phyloP scores from a whole-genome alignment of 2,329 filamentous ascomycete species.

The Epichloe uncinata region DNA sequence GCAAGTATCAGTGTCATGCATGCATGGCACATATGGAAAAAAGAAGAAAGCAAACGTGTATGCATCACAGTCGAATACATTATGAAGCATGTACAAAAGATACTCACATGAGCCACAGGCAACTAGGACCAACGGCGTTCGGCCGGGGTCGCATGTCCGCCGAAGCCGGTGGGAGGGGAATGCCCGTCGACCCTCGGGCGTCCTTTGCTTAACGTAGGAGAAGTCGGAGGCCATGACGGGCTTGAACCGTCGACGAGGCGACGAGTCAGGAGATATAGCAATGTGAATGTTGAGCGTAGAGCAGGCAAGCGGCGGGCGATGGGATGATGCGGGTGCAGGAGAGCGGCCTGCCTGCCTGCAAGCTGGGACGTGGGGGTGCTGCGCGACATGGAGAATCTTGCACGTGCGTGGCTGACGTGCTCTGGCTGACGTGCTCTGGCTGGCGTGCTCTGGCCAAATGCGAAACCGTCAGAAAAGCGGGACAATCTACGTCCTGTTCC shows the following conservation, averaged over 20 bases:
- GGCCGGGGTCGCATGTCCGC: slow-evolving; percentile 30
- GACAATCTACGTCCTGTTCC: no score
- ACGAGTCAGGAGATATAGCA: no score
- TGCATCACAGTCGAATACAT: background rate
- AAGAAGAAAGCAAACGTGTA: no score
- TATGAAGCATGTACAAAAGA: background rate
- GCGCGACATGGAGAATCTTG: no score
- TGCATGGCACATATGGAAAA: no score
- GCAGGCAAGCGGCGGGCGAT: background rate
- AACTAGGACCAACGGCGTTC: slow-evolving; percentile 5
- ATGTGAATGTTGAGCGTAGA: background rate
- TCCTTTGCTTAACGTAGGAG: slow-evolving; percentile 21
- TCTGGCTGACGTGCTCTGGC: no score
- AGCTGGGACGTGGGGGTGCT: background rate
- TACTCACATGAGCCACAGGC: slow-evolving; percentile 48
- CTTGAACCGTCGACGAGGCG: background rate
- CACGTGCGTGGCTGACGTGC: no score
- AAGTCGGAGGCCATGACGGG: slow-evolving; percentile 18
- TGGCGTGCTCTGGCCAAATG: no score
- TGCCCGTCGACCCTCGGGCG: slow-evolving; percentile 30
- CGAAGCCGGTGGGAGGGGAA: slow-evolving; percentile 50
- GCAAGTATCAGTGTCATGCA: background rate
- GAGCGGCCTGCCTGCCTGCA: background rate
- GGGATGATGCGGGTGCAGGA: no score
- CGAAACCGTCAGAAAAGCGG: no score